phyloP scores from a whole-genome alignment of 257 asterid species.

The Linderniella brevidens region DNA sequence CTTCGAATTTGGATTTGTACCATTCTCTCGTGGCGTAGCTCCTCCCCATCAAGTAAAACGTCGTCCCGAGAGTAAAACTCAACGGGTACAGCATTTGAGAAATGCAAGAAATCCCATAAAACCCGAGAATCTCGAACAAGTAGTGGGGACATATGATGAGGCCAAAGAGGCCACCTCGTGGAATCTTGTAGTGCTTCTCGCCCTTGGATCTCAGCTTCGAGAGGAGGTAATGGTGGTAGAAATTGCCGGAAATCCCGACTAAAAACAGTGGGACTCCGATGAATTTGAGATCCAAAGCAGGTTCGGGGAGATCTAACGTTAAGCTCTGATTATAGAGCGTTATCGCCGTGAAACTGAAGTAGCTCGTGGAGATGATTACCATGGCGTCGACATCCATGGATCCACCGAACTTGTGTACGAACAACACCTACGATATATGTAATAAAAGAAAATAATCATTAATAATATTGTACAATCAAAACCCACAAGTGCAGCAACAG shows the following conservation, averaged over 20 bases:
- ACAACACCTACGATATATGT: conserved; percentile 28
- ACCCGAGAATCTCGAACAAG: conserved; percentile 38
- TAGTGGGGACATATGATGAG: conserved; percentile 60
- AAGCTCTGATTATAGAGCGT: conserved; percentile 27
- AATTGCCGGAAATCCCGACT: conserved; percentile 43
- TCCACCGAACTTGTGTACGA: conserved; percentile 63
- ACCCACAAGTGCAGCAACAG: too few species aligned
- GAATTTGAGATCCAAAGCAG: conserved; percentile 42
- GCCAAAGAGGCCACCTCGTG: conserved; percentile 46
- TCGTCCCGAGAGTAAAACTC: conserved; percentile 21
- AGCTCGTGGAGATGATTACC: conserved; percentile 21
- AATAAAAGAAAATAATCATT: too few species aligned
- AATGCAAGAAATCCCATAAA: conserved; percentile 35
- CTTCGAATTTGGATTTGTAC: conserved; percentile 57
- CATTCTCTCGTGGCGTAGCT: conserved; percentile 50
- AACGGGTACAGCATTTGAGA: conserved; percentile 33
- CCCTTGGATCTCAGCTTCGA: conserved; percentile 35
- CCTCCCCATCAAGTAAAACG: conserved; percentile 32
- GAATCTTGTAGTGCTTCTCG: conserved; percentile 45
- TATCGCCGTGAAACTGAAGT: conserved; percentile 26
- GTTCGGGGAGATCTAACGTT: conserved; percentile 29
- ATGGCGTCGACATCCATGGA: conserved; percentile 21
- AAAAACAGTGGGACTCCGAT: conserved; percentile 20
- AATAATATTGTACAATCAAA: too few species aligned
- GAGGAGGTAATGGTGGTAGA: conserved; percentile 59